Evolutionary conservation across 805 yeast species (phyloP).

Genomic region (Candida xyloterini): DNA sequence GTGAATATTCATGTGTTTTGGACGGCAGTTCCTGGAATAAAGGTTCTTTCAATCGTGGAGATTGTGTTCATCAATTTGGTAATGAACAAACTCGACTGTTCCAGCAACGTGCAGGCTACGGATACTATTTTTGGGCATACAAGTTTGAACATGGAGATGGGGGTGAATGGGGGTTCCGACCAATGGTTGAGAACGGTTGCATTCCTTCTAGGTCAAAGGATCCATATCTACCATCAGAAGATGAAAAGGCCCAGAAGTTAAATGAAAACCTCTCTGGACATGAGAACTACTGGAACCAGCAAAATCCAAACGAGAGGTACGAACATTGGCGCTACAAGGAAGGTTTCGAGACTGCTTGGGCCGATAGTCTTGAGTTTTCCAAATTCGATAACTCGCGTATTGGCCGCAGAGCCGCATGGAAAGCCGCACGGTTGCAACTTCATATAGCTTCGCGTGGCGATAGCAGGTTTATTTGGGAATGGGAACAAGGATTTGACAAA

Average conservation of each 20-base stretch:
- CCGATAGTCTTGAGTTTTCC: conserved; percentile 68
- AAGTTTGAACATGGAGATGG: conserved; percentile 87
- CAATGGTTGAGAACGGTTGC: conserved; percentile 66
- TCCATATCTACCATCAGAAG: conserved; percentile 36
- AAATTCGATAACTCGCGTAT: conserved; percentile 63
- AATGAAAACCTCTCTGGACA: conserved; percentile 45
- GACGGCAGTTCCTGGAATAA: conserved; percentile 74
- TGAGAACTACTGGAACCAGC: conserved; percentile 62
- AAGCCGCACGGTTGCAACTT: conserved; percentile 54
- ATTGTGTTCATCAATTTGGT: conserved; percentile 62
- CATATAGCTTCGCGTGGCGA: conserved; percentile 57
- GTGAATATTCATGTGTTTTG: conserved; percentile 88
- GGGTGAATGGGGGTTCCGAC: conserved; percentile 93
- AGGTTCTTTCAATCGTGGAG: conserved; percentile 41
- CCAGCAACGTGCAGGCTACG: conserved; percentile 55
- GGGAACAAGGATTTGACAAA: conserved; percentile 78
- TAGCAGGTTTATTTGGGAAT: conserved; percentile 73
- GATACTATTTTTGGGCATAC: conserved; percentile 87
- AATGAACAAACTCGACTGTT: conserved; percentile 48
- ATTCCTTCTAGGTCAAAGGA: conserved; percentile 36
- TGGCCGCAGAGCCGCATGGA: conserved; percentile 77
- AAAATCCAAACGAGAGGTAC: conserved; percentile 55
- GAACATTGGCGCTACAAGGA: conserved; percentile 81
- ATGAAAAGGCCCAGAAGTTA: conserved; percentile 40
- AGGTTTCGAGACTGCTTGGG: conserved; percentile 75